These are phyloP conservation scores for Dactylonectria macrodidyma DNA, from an alignment of 2,329 filamentous ascomycete genomes.

Conservation along the genomic window DNA sequence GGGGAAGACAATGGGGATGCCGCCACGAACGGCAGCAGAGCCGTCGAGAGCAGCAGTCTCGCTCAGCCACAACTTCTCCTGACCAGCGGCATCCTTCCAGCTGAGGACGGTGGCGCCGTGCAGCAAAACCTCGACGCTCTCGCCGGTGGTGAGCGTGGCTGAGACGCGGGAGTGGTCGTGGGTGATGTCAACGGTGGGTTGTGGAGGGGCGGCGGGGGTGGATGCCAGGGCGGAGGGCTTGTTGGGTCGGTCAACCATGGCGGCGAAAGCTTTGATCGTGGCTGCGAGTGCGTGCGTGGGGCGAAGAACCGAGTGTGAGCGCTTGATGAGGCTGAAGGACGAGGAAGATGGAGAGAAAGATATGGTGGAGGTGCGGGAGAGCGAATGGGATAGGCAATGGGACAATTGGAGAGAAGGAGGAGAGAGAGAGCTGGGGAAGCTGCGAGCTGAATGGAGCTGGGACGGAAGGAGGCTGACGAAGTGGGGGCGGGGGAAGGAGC, in stretches of 20 bases:
- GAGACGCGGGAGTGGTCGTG: constrained; percentile 80
- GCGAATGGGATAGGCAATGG: constrained; percentile 2
- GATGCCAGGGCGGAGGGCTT: constrained; percentile 84
- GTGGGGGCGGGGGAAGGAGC: constrained; percentile 16
- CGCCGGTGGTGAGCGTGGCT: constrained; percentile 88
- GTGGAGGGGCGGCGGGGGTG: constrained; percentile 81
- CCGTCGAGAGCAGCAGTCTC: constrained; percentile 87
- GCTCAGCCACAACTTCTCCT: constrained; percentile 90
- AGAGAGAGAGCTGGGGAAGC: background rate
- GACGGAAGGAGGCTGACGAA: constrained; percentile 25
- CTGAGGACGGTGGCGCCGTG: constrained; percentile 93
- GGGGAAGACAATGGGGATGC: constrained; percentile 93
- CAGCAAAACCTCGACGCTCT: constrained; percentile 88
- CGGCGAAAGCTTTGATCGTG: constrained; percentile 16
- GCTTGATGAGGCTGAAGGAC: background rate
- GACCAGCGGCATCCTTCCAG: constrained; percentile 87
- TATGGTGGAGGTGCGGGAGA: background rate
- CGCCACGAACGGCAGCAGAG: constrained; percentile 89
- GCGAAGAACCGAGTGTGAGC: background rate
- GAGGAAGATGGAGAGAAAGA: background rate
- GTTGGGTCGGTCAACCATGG: constrained; percentile 87
- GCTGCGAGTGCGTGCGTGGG: background rate
- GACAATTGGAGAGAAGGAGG: constrained; percentile 1
- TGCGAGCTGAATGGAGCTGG: constrained; percentile 15
- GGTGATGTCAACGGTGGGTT: constrained; percentile 81